Evolutionary conservation across 2,329 filamentous ascomycete species (phyloP), one percentile per base, ranked within the genome.

Genomic region (Dothistroma pini): DNA sequence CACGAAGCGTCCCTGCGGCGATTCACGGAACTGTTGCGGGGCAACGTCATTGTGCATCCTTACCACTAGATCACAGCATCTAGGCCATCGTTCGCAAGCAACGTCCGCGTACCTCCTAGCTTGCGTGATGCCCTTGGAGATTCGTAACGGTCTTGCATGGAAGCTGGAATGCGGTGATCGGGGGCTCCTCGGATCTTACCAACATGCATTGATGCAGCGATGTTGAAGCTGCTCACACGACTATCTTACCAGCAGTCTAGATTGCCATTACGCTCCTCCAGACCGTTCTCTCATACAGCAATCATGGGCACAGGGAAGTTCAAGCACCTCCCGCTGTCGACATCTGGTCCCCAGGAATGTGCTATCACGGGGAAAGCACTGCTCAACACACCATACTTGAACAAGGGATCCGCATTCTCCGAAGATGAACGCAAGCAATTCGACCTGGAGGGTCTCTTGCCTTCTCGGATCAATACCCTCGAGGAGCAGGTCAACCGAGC

Each of bases 391-490:
- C 81, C 87, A 1, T 86, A 84, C 68, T 87, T 91, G 77, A 96
- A 96, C 78, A 95, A 95, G 75, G 91, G 91, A 32, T 91, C 90
- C 2, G 90, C 86, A 0, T 93, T 93, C 68, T 83, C 89, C 0
- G 69, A 78, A 0, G 77, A 89, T 31, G 91, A 96, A 71, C 84
- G 91, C 11, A 76, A 78, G 2, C 77, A 78, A 0, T 96, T 96
- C 74, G 84, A 84, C 34, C 83, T 96, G 1, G 82, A 85, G 19
- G 89, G 91, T 4, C 77, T 96, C 7, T 79, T 96, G 0, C 92
- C 92, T 0, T 80, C 84, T 9, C 83, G 87, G 69, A 79, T 91
- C 7, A 89, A 93, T 71, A 89, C 85, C 0, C 81, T 96, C 5
- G 88, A 93, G 4, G 85, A 91, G 70, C 92, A 96, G 72, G 85